Percentiles rank a stretch among this genome's conserved stretches.
These are phyloP conservation scores for Clonostachys rhizophaga DNA, from an alignment of 2,329 filamentous ascomycete species.

Conservation along the genomic window DNA sequence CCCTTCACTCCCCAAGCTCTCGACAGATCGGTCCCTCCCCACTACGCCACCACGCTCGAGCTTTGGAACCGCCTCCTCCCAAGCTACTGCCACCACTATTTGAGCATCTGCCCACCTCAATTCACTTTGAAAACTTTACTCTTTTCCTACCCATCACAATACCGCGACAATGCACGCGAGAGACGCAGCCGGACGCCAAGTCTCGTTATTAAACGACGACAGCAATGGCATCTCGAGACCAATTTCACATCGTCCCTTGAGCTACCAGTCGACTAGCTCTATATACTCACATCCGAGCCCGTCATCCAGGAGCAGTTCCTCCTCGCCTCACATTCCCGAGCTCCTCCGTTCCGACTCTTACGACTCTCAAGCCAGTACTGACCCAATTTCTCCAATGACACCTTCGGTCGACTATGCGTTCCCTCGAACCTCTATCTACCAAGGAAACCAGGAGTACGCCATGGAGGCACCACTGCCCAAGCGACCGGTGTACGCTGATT, in stretches of 20 bases:
- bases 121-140: background rate
- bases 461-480: conserved; percentile 26
- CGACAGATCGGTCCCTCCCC: too few relatives aligned
- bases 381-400: conserved; percentile 50
- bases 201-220: conserved; percentile 58
- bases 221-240: conserved; percentile 10
- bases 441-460: conserved; percentile 24
- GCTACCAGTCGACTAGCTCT: conserved; percentile 28
- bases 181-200: conserved; percentile 51
- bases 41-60: too few relatives aligned
- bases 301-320: conserved; percentile 31
- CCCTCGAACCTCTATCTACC: conserved; percentile 31
- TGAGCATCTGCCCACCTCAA: too few relatives aligned
- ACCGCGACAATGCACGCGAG: conserved; percentile 43
- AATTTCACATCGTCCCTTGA: conserved; percentile 13
- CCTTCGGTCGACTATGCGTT: conserved; percentile 41
- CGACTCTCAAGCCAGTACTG: conserved; percentile 50
- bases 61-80: too few relatives aligned
- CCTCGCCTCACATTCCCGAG: conserved; percentile 48
- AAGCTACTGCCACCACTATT: too few relatives aligned
- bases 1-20: too few relatives aligned
- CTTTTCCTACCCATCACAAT: background rate
- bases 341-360: conserved; percentile 58
- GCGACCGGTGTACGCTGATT: conserved; percentile 33
- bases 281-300: conserved; percentile 23